These are phyloP conservation scores for Inga laurina DNA, from an alignment of 306 rosid genomes.

Conservation along the genomic window DNA sequence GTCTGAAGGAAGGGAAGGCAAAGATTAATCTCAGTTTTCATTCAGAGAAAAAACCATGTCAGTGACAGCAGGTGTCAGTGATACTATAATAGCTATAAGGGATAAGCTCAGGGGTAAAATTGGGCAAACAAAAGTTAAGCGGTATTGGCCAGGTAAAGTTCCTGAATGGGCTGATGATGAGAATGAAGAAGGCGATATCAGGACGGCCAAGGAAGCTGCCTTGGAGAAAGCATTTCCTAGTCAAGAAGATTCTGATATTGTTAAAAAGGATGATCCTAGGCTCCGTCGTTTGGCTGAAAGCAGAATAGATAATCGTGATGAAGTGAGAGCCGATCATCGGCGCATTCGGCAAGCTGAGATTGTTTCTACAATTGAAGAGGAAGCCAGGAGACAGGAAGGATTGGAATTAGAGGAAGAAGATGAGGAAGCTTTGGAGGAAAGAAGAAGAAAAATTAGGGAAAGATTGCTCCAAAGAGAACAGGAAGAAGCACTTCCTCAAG, in stretches of 20 bases:
- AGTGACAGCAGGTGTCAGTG: conserved; percentile 97
- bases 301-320: conserved; percentile 82
- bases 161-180: conserved; percentile 95
- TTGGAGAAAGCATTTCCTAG: conserved; percentile 77
- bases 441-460: conserved; percentile 73
- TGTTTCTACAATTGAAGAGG: conserved; percentile 89
- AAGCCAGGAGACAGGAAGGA: conserved; percentile 82
- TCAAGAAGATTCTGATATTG: conserved; percentile 50
- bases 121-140: conserved; percentile 84
- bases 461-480: conserved; percentile 80
- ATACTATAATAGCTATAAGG: conserved; percentile 77
- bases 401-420: conserved; percentile 83
- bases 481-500: conserved; percentile 77
- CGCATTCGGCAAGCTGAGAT: conserved; percentile 94
- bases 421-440: conserved; percentile 75
- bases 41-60: conserved; percentile 56
- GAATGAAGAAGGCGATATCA: conserved; percentile 70
- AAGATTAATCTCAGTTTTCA: not conserved
- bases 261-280: conserved; percentile 78
- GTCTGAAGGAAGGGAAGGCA: conserved; percentile 23
- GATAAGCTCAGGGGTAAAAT: conserved; percentile 95
- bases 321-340: conserved; percentile 87
- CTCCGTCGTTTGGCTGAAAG: conserved; percentile 80
- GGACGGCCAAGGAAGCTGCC: conserved; percentile 58
- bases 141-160: conserved; percentile 97